Conservation (phyloP, 352 stramenopile genomes). For the Phytophthora tentaculata region DNA sequence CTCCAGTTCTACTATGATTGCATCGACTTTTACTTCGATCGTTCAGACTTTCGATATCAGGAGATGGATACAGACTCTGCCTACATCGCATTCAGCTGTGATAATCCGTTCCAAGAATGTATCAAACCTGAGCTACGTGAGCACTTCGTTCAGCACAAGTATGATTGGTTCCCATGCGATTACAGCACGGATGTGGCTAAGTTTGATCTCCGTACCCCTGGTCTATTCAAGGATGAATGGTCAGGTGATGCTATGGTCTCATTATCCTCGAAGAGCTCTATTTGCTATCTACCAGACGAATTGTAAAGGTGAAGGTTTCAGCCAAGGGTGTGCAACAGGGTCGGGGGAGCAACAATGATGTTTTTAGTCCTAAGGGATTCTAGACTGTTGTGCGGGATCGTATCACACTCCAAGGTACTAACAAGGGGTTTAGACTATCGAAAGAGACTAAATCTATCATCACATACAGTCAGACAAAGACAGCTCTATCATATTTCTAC, state of each 20-base stretch:
- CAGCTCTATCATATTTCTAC: neutral
- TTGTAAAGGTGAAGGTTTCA: slow-evolving; percentile 1
- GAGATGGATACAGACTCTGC: neutral
- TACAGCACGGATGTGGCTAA: slow-evolving; percentile 6
- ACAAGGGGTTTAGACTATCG: slow-evolving; percentile 5
- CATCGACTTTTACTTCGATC: neutral
- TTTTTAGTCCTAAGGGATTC: neutral
- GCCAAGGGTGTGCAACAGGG: slow-evolving; percentile 1
- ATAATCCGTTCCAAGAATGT: neutral
- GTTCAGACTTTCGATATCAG: neutral
- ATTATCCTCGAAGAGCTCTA: neutral
- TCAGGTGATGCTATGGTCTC: neutral
- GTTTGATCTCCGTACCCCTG: slow-evolving; percentile 1
- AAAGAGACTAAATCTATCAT: slow-evolving; percentile 1
- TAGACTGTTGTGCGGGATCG: slow-evolving; percentile 5
- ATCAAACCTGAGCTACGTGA: slow-evolving; percentile 12
- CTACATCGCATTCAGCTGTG: neutral
- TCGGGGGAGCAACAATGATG: neutral
- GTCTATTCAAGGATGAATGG: neutral
- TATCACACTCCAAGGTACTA: slow-evolving; percentile 5
- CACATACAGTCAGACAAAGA: neutral
- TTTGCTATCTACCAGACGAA: neutral
- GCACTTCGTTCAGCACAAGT: slow-evolving; percentile 10
- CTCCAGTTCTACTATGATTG: neutral
- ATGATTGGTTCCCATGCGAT: slow-evolving; percentile 15